phyloP scores from a whole-genome alignment of 306 rosid species.

The Sechiopsis laciniata region DNA sequence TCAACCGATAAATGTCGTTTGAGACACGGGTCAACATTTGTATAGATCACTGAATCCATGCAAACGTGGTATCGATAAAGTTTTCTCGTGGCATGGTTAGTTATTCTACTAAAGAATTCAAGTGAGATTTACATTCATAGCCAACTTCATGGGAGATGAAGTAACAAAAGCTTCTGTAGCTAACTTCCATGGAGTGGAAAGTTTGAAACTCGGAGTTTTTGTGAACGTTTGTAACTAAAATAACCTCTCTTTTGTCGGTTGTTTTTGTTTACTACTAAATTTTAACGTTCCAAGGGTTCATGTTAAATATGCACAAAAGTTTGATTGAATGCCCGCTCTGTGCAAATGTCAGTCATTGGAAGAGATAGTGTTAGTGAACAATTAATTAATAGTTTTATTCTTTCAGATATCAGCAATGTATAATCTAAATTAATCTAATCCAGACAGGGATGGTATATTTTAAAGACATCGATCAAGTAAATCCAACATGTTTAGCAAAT shows the following conservation, averaged over 20 bases:
- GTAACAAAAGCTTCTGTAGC: background rate
- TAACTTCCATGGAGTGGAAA: background rate
- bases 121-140: background rate
- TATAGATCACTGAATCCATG: background rate
- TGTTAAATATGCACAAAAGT: too few relatives aligned
- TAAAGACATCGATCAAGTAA: too few relatives aligned
- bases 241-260: background rate
- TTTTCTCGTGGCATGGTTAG: background rate
- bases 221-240: background rate
- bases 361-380: too few relatives aligned
- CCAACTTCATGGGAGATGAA: conserved; percentile 9
- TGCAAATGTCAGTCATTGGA: too few relatives aligned
- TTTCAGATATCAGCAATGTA: too few relatives aligned
- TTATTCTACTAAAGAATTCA: background rate
- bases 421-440: too few relatives aligned
- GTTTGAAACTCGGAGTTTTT: background rate
- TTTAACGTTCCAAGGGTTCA: background rate
- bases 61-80: background rate
- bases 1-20: background rate
- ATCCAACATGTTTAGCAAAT: too few relatives aligned
- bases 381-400: too few relatives aligned
- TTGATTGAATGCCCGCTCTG: too few relatives aligned
- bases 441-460: too few relatives aligned
- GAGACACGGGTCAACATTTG: background rate
- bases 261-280: background rate